phyloP scores from a whole-genome alignment of 352 stramenopile species.

The Phytopythium helicoides region DNA sequence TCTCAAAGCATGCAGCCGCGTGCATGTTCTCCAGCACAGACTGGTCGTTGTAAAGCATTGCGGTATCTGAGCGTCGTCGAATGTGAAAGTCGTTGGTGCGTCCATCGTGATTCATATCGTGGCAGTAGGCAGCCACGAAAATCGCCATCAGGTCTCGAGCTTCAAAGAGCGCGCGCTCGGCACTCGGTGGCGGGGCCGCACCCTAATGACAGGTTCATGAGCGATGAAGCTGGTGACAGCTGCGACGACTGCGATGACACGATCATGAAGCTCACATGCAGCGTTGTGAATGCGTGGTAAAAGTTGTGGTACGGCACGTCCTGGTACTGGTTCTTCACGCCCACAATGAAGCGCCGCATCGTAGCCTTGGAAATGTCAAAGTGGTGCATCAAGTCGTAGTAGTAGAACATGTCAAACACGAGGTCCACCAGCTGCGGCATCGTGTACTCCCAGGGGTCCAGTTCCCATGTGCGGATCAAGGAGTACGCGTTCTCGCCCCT shows the following conservation, averaged over 20 bases:
- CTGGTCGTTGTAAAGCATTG: constrained; percentile 87
- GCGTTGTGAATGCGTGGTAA: constrained; percentile 77
- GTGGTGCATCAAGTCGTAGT: constrained; percentile 56
- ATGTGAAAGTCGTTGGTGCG: constrained; percentile 90
- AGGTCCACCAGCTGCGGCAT: constrained; percentile 65
- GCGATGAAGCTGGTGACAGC: constrained; percentile 15
- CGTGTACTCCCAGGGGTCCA: constrained; percentile 63
- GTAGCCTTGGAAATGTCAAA: constrained; percentile 58
- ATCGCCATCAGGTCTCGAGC: constrained; percentile 63
- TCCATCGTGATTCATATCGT: constrained; percentile 89
- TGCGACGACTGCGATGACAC: constrained; percentile 51
- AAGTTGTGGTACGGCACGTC: constrained; percentile 88
- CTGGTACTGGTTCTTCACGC: constrained; percentile 71
- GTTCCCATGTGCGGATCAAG: constrained; percentile 40
- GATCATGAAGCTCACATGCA: constrained; percentile 80
- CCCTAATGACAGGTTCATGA: constrained; percentile 16
- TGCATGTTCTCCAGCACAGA: constrained; percentile 91
- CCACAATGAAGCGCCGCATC: constrained; percentile 62
- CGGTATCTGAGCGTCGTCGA: constrained; percentile 62
- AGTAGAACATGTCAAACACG: constrained; percentile 70
- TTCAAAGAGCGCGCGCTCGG: constrained; percentile 36
- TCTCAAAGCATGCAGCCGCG: constrained; percentile 75
- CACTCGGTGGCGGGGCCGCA: constrained; percentile 16
- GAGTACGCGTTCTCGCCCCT: constrained; percentile 8
- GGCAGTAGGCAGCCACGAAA: constrained; percentile 77